These are phyloP conservation scores for Serendipita indica DNA, from an alignment of 768 basidiomycete species.

Conservation along the genomic window DNA sequence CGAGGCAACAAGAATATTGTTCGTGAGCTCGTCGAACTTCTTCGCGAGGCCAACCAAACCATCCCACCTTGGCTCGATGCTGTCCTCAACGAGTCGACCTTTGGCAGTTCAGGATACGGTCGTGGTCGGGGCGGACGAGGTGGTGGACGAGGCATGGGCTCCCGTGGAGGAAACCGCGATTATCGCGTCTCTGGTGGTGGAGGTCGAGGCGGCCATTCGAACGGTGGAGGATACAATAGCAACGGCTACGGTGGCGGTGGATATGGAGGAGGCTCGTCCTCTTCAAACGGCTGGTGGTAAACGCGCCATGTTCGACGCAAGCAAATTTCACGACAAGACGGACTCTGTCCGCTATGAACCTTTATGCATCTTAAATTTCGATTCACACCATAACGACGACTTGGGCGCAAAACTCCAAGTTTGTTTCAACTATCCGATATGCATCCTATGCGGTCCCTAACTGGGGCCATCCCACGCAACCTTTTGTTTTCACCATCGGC, in stretches of 20 bases:
- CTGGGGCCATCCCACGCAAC: too few relatives aligned
- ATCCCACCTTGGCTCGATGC: slow-evolving; percentile 84
- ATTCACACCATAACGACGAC: not conserved
- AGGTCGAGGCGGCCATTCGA: slow-evolving; percentile 26
- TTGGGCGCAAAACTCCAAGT: too few relatives aligned
- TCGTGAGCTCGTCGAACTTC: slow-evolving; percentile 78
- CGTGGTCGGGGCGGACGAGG: slow-evolving; percentile 42
- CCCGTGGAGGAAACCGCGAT: slow-evolving; percentile 30
- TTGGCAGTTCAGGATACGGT: slow-evolving; percentile 39
- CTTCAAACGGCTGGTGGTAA: slow-evolving; percentile 35
- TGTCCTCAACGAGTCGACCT: slow-evolving; percentile 66
- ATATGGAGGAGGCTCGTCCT: slow-evolving; percentile 19
- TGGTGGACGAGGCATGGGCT: slow-evolving; percentile 29
- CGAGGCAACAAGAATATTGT: slow-evolving; percentile 86
- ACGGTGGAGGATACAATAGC: slow-evolving; percentile 19
- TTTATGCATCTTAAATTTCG: not conserved
- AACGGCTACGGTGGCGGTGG: slow-evolving; percentile 23
- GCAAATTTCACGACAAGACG: not conserved
- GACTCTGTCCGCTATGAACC: not conserved
- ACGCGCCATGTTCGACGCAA: slow-evolving; percentile 10
- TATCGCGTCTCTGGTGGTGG: slow-evolving; percentile 24
- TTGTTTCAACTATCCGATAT: not conserved
- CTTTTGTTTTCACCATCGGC: not conserved
- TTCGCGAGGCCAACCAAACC: slow-evolving; percentile 93
- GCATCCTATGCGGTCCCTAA: slow-evolving; percentile 4